Base-by-base conservation (phyloP, 1,284 basidiomycete genomes). In the Cystobasidium slooffiae region DNA sequence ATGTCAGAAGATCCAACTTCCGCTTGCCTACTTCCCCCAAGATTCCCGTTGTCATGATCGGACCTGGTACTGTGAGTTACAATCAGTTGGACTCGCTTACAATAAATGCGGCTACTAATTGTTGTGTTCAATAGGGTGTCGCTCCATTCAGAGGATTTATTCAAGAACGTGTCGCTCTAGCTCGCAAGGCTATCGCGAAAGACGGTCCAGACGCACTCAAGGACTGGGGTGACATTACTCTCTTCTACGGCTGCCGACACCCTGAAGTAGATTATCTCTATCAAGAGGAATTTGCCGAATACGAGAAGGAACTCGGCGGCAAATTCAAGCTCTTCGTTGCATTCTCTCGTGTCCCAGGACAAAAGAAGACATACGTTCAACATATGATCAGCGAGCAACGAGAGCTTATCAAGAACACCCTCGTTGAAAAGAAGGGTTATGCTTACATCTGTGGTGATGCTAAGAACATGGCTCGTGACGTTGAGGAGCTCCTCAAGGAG, bases 121-220 rank as follows among this genome's bases (percentile, higher is more conserved):
- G 49, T 37, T 59, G 56, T 39, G 22, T 59, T 53, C 59, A 59
- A 22, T 78, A 91, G 92, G 94, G 94, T 85, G 94, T 99, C 68
- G 96, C 96, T 46, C 96, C 96, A 18, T 99, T 99, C 92, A 91
- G 96, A 75, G 94, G 94, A 1, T 99, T 99, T 82, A 88, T 99
- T 7, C 97, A 99, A 84, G 96, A 99, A 83, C 92, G 96, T 78
- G 90, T 99, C 46, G 94, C 94, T 12, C 89, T 97, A 56, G 96
- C 95, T 16, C 90, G 93, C 77, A 93, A 93, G 79, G 92, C 94
- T 0, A 86, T 92, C 75, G 94, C 94, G 81, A 97, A 97, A 88
- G 93, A 93, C 80, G 93, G 94, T 4, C 86, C 88, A 5, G 92
- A 95, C 77, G 94, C 92, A 3, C 88, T 99, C 78, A 88, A 89